These are phyloP conservation scores for Helicocarpus griseus DNA, from an alignment of 2,329 filamentous ascomycete genomes.

Conservation along the genomic window DNA sequence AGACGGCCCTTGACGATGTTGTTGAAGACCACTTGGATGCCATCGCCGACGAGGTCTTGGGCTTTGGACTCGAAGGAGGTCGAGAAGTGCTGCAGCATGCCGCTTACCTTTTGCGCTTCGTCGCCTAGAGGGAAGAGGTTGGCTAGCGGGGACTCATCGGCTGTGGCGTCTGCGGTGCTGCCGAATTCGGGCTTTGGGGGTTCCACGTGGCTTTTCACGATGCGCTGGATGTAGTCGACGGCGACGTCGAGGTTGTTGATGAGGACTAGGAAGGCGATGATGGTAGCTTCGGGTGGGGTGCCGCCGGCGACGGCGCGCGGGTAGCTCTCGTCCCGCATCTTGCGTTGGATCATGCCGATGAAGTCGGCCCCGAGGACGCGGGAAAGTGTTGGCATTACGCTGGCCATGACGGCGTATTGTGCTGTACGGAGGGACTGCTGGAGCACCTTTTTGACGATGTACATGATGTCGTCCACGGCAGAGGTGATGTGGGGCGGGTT, in stretches of 20 bases:
- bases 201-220: slow-evolving; percentile 60
- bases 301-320: slow-evolving; percentile 69
- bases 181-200: slow-evolving; percentile 12
- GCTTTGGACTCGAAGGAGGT: slow-evolving; percentile 67
- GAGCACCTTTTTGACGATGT: slow-evolving; percentile 88
- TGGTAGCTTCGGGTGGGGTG: slow-evolving; percentile 76
- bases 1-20: slow-evolving; percentile 79
- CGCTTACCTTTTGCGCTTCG: slow-evolving; percentile 60
- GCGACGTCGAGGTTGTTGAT: slow-evolving; percentile 94
- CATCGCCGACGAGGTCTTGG: slow-evolving; percentile 71
- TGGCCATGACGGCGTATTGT: slow-evolving; percentile 66
- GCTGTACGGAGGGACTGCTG: slow-evolving; percentile 80
- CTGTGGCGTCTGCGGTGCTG: slow-evolving; percentile 22
- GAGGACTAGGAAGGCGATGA: slow-evolving; percentile 80
- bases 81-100: slow-evolving; percentile 59
- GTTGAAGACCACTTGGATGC: slow-evolving; percentile 74
- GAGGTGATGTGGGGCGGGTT: slow-evolving; percentile 88
- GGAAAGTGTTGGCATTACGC: slow-evolving; percentile 67
- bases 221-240: slow-evolving; percentile 81
- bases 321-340: slow-evolving; percentile 94
- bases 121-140: slow-evolving; percentile 71
- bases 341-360: slow-evolving; percentile 91
- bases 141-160: slow-evolving; percentile 33
- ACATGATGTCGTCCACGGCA: slow-evolving; percentile 98
- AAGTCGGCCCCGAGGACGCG: slow-evolving; percentile 82